Evolutionary conservation across 2,329 filamentous ascomycete genomes (phyloP).

Genomic region (Hortaea werneckii): DNA sequence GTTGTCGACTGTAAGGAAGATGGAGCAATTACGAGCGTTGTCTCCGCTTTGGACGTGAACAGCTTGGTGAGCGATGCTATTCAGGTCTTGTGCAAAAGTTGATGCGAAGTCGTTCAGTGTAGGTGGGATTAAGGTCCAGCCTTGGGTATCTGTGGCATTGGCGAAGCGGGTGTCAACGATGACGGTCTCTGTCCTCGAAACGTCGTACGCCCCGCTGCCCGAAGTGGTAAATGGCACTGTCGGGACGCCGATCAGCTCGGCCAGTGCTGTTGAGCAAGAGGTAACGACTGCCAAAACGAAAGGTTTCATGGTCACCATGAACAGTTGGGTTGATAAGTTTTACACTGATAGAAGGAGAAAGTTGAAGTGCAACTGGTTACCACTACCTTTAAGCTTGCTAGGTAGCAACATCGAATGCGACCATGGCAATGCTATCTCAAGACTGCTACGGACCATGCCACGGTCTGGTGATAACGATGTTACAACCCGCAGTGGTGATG

Average conservation of each 20-base stretch:
- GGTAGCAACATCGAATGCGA: too few species aligned
- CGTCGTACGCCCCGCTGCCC: not conserved
- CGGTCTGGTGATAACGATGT: too few species aligned
- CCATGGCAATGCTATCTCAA: too few species aligned
- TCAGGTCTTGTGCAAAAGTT: slow-evolving; percentile 35
- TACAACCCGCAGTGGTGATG: too few species aligned
- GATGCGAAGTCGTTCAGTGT: slow-evolving; percentile 38
- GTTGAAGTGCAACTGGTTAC: too few species aligned
- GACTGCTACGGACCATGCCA: too few species aligned
- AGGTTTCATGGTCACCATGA: not conserved
- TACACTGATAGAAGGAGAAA: too few species aligned
- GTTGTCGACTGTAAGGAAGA: not conserved
- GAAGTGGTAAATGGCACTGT: not conserved
- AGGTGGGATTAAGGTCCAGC: slow-evolving; percentile 44
- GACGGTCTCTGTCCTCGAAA: slow-evolving; percentile 19
- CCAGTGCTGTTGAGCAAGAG: not conserved
- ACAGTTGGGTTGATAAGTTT: not conserved
- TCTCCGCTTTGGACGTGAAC: not conserved
- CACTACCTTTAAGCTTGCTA: too few species aligned
- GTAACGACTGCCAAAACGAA: not conserved
- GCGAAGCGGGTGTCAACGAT: slow-evolving; percentile 37
- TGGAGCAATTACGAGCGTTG: not conserved
- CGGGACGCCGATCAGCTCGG: not conserved
- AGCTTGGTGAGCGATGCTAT: slow-evolving; percentile 11
- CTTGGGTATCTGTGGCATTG: slow-evolving; percentile 32